Evolutionary conservation across 2,329 filamentous ascomycete species (phyloP).

Genomic region (Paracoccidioides lutzii): DNA sequence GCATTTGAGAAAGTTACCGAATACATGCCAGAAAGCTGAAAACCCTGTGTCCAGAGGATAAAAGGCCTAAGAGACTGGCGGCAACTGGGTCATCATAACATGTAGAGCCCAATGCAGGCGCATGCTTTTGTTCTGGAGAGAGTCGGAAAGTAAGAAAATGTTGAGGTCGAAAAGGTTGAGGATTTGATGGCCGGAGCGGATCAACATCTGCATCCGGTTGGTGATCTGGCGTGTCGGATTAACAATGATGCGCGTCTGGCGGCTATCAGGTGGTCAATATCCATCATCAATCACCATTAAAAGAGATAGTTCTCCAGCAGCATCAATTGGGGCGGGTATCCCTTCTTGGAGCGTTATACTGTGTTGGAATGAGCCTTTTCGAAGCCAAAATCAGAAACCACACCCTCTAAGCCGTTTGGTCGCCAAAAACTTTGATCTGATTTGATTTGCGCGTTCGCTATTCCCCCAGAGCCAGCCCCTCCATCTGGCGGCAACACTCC

Average conservation of each 20-base stretch:
- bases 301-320: not conserved
- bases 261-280: not conserved
- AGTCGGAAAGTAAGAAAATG: too few relatives aligned
- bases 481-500: constrained; percentile 2
- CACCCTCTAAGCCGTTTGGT: not conserved
- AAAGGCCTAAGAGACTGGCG: not conserved
- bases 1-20: too few relatives aligned
- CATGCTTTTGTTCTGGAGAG: too few relatives aligned
- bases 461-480: not conserved
- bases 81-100: not conserved
- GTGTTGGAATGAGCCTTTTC: not conserved
- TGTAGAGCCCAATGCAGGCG: too few relatives aligned
- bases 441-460: not conserved
- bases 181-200: not conserved
- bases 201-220: not conserved
- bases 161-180: too few relatives aligned
- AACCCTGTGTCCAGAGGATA: not conserved
- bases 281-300: not conserved
- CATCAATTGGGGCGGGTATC: not conserved
- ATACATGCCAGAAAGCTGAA: not conserved
- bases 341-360: not conserved
- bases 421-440: not conserved
- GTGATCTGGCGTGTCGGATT: not conserved
- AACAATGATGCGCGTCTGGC: not conserved
- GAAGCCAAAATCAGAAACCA: not conserved